phyloP scores from a whole-genome alignment of 2,329 filamentous ascomycete genomes.

The Ustulina deusta region DNA sequence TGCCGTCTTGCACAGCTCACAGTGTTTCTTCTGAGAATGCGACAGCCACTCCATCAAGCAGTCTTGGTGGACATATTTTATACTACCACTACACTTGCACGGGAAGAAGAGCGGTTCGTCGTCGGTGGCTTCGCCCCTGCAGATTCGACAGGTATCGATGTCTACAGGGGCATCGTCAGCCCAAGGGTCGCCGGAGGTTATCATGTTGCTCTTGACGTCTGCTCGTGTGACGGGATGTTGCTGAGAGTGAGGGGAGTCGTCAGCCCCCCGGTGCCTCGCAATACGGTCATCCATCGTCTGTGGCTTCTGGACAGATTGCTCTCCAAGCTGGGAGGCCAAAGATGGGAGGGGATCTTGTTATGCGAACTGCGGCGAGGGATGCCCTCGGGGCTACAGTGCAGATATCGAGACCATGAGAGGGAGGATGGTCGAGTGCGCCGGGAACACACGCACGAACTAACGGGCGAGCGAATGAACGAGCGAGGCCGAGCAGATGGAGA shows the following conservation, averaged over 20 bases:
- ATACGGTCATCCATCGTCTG: conserved; percentile 16
- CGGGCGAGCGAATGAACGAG: conserved; percentile 11
- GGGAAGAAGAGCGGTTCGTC: conserved; percentile 94
- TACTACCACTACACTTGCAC: conserved; percentile 98
- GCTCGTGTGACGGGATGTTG: conserved; percentile 20
- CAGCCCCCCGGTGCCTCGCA: conserved; percentile 14
- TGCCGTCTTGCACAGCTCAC: conserved; percentile 98
- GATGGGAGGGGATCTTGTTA: conserved; percentile 4
- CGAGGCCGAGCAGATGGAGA: conserved; percentile 2
- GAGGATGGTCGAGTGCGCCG: conserved; percentile 12
- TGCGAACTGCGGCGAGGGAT: conserved; percentile 22
- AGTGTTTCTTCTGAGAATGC: conserved; percentile 99
- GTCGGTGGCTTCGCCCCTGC: conserved; percentile 84
- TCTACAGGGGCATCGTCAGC: conserved; percentile 40
- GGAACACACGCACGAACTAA: conserved; percentile 12
- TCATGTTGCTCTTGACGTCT: conserved; percentile 27
- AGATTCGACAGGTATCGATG: conserved; percentile 93
- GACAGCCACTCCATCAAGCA: conserved; percentile 99
- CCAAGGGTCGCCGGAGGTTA: conserved; percentile 31
- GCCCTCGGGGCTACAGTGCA: conserved; percentile 36
- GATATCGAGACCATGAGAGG: conserved; percentile 37
- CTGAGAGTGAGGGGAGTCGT: conserved; percentile 1
- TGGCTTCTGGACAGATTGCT: background rate
- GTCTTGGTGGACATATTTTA: conserved; percentile 97
- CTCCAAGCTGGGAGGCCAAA: background rate